Evolutionary conservation across 257 asterid species (phyloP), one percentile per base, ranked within the genome.

Genomic region (Scutellaria galericulata): DNA sequence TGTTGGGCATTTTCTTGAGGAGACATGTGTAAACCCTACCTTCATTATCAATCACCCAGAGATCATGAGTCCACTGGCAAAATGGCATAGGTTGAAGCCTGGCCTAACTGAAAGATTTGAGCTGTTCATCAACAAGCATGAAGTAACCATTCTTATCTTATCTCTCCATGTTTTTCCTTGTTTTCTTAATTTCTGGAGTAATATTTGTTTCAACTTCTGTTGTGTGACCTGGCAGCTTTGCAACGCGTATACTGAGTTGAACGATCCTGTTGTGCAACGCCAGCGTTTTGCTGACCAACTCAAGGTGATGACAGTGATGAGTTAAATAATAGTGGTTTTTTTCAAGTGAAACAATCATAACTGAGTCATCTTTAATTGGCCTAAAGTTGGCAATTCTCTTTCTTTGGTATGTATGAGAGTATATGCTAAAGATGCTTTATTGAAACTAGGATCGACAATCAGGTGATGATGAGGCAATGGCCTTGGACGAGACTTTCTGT

Each of bases 381-480:
- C 15, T n/a, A 6, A 64, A 75, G 44, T 18, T 7, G 13, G 56
- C 20, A 15, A 37, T 18, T 44, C 37, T 46, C 1, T 12, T 18
- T 64, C 7, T 13, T 31, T 31, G 4, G 5, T 12, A 10, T 20
- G 20, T 31, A 3, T 31, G 13, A 4, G 22, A 50, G 6, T 9
- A 3, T 37, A 1, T 68, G 53, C 52, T 77, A 39, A 66, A 78
- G 10, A 35, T 51, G 15, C 24, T 55, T 39, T 71, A 22, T 52
- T 64, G 77, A 54, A 73, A 75, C 37, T 72, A 93, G 98, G 98
- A 93, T 71, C 96, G 97, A 7, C 92, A 88, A 87, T 91, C 93
- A 1, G 98, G 98, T 63, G 97, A 93, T 80, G 98, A 93, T 70
- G 98, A 93, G 83, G 98, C 98, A n/a, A 93, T 93, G 98, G 96